These are phyloP conservation scores for Linnemannia zychae DNA, from an alignment of 192 early-diverging fungal species.

Conservation along the genomic window DNA sequence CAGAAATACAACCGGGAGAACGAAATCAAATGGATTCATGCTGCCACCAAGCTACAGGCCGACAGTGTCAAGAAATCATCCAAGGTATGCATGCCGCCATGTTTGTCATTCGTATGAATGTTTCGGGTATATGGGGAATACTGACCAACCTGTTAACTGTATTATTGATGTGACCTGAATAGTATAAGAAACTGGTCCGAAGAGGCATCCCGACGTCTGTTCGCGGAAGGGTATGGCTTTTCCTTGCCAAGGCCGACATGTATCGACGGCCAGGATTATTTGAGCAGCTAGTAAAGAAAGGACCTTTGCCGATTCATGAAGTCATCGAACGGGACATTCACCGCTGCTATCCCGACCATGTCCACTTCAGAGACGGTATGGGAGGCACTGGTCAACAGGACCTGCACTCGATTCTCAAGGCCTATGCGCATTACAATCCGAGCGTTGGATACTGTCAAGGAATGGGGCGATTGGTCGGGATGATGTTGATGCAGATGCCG, in stretches of 20 bases:
- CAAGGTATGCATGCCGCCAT: conserved; percentile 23
- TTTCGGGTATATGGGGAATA: background rate
- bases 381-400: conserved; percentile 83
- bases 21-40: conserved; percentile 57
- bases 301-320: conserved; percentile 77
- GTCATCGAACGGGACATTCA: conserved; percentile 92
- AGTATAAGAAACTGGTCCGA: conserved; percentile 80
- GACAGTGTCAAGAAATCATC: conserved; percentile 56
- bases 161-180: background rate
- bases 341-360: conserved; percentile 92
- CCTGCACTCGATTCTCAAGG: conserved; percentile 82
- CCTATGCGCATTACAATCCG: conserved; percentile 91
- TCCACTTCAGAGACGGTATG: conserved; percentile 78
- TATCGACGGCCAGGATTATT: conserved; percentile 65
- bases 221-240: conserved; percentile 78
- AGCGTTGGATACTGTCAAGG: conserved; percentile 96
- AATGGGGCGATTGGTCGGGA: conserved; percentile 93
- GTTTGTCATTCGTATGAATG: background rate
- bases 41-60: conserved; percentile 32
- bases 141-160: background rate
- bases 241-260: conserved; percentile 67
- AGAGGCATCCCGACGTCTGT: conserved; percentile 79
- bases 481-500: conserved; percentile 90
- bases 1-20: conserved; percentile 43
- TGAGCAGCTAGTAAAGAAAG: conserved; percentile 53